Percentiles rank a stretch among this genome's conserved stretches.
phyloP scores from a whole-genome alignment of 345 rosid genomes.

The Gossypioides kirkii region DNA sequence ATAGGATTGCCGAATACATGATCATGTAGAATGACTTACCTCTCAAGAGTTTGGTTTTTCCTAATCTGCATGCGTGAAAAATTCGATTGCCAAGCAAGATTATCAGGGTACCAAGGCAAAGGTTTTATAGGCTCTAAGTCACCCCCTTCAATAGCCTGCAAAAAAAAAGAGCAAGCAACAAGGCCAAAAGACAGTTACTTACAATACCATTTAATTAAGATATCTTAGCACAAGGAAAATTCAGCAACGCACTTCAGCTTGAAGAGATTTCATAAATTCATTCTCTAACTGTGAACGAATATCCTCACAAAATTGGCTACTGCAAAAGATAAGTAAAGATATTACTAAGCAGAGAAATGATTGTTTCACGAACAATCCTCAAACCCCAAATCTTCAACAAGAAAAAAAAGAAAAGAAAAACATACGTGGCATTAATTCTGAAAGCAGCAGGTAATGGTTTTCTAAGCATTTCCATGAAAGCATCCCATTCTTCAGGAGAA shows the following conservation, averaged over 20 bases:
- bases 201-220: not conserved
- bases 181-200: not conserved
- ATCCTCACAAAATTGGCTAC: constrained; percentile 80
- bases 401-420: not conserved
- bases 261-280: constrained; percentile 75
- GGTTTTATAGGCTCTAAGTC: constrained; percentile 43
- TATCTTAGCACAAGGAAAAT: not conserved
- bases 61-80: constrained; percentile 69
- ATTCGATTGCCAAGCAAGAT: constrained; percentile 3
- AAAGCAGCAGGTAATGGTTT: constrained; percentile 95
- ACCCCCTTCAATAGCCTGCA: constrained; percentile 57
- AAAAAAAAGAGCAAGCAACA: not conserved
- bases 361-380: not conserved
- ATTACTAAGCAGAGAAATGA: not conserved
- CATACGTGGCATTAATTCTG: constrained; percentile 80
- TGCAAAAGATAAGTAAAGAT: constrained; percentile 28
- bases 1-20: not conserved
- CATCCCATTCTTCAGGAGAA: constrained; percentile 72
- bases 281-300: constrained; percentile 67
- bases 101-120: constrained; percentile 7
- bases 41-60: constrained; percentile 84
- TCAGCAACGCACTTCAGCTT: constrained; percentile 48
- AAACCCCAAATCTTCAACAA: not conserved
- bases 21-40: constrained; percentile 32
- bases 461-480: constrained; percentile 61